These are phyloP conservation scores for Eimeria necatrix DNA, from an alignment of 169 alveolate genomes.

Conservation along the genomic window DNA sequence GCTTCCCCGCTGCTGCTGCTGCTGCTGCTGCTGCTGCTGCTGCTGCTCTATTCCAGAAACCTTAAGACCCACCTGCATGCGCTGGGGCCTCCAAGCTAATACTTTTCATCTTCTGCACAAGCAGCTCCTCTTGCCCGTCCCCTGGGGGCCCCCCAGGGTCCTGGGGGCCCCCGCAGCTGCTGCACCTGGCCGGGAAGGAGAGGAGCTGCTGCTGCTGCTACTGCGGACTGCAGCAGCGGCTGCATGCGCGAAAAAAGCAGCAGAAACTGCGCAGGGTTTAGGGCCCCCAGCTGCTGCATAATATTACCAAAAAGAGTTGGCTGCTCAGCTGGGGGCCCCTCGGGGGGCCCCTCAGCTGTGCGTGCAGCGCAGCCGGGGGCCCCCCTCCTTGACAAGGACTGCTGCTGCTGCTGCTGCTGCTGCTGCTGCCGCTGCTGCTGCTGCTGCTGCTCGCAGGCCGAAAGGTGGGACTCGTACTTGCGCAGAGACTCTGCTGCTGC, in stretches of 20 bases:
- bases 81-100: neutral
- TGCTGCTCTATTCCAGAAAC: too few species aligned
- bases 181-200: neutral
- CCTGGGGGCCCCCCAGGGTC: neutral
- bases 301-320: constrained; percentile 49
- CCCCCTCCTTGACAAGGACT: neutral
- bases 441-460: constrained; percentile 1
- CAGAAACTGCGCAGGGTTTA: constrained; percentile 69
- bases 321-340: too few species aligned
- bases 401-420: too few species aligned
- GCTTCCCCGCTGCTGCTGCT: too few species aligned
- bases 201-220: constrained; percentile 14
- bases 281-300: constrained; percentile 38
- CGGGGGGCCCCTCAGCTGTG: constrained; percentile 6
- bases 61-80: neutral
- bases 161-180: neutral
- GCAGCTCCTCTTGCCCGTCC: neutral
- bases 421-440: too few species aligned
- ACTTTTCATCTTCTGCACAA: neutral
- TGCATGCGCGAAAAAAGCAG: constrained; percentile 58
- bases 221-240: constrained; percentile 36
- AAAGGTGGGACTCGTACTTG: neutral
- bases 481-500: neutral
- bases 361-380: neutral
- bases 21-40: constrained; percentile 36